Evolutionary conservation across 371 early-diverging fungal genomes (phyloP).

Genomic region (Syncephalastrum sp.): DNA sequence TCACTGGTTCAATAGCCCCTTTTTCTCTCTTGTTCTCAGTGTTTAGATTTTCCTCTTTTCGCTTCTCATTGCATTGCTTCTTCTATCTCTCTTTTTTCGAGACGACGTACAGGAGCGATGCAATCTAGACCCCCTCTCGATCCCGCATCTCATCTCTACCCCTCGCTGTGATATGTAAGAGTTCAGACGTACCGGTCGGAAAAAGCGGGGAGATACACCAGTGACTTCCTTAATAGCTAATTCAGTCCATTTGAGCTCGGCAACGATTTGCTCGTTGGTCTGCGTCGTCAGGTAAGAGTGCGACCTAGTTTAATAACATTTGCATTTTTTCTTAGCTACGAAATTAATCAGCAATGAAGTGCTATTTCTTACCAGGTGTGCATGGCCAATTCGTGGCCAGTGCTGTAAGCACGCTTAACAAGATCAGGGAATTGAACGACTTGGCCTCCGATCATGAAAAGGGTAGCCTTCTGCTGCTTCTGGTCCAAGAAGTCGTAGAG

Average conservation of each 20-base stretch:
- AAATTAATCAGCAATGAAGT: neutral
- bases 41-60: no score
- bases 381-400: slow-evolving; percentile 54
- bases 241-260: slow-evolving; percentile 72
- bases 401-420: slow-evolving; percentile 45
- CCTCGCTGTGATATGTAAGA: no score
- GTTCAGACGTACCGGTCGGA: slow-evolving; percentile 40
- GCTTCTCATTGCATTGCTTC: no score
- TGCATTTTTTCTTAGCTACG: slow-evolving; percentile 11
- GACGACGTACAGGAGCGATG: no score
- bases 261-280: slow-evolving; percentile 65
- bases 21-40: neutral
- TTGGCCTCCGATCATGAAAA: slow-evolving; percentile 66
- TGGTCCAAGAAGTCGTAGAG: slow-evolving; percentile 54
- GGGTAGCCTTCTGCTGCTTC: slow-evolving; percentile 57
- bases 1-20: neutral
- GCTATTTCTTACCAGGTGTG: slow-evolving; percentile 38
- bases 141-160: no score
- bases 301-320: slow-evolving; percentile 52
- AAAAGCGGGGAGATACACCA: slow-evolving; percentile 50
- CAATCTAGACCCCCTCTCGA: no score
- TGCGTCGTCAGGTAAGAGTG: slow-evolving; percentile 63
- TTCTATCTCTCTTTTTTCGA: no score
- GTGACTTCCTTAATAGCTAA: slow-evolving; percentile 62
- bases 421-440: slow-evolving; percentile 53